Percentiles rank a stretch among this genome's conserved stretches.
These are phyloP conservation scores for Colletotrichum cereale DNA, from an alignment of 2,329 filamentous ascomycete genomes.

Conservation along the genomic window DNA sequence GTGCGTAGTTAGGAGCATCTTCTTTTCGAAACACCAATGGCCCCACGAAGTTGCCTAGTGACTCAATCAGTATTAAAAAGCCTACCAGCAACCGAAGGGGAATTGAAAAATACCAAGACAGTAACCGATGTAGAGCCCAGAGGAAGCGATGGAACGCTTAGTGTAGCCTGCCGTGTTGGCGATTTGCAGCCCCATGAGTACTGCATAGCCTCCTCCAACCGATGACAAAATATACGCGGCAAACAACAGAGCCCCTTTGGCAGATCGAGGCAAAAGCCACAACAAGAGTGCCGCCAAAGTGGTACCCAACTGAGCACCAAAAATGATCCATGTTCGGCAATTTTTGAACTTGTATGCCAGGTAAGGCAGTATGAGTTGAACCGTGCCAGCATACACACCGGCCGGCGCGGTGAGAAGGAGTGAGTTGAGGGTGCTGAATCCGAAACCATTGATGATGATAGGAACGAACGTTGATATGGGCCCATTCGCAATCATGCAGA, in stretches of 20 bases:
- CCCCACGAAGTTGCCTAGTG: background rate
- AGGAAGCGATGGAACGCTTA: slow-evolving; percentile 61
- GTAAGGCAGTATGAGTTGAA: slow-evolving; percentile 51
- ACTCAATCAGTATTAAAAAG: background rate
- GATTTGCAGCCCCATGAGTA: slow-evolving; percentile 62
- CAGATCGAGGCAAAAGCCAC: slow-evolving; percentile 55
- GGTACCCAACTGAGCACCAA: slow-evolving; percentile 55
- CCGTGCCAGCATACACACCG: slow-evolving; percentile 48
- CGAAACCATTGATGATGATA: slow-evolving; percentile 59
- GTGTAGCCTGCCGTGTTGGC: slow-evolving; percentile 67
- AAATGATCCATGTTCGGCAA: slow-evolving; percentile 54
- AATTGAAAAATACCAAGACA: slow-evolving; percentile 55
- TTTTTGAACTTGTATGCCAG: slow-evolving; percentile 53
- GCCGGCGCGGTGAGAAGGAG: slow-evolving; percentile 57
- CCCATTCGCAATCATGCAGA: slow-evolving; percentile 58
- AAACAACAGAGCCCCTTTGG: slow-evolving; percentile 60
- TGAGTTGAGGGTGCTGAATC: slow-evolving; percentile 57
- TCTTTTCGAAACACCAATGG: slow-evolving; percentile 53
- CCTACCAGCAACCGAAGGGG: background rate
- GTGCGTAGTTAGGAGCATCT: slow-evolving; percentile 48
- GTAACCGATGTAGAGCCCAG: slow-evolving; percentile 64
- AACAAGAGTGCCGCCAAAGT: slow-evolving; percentile 57
- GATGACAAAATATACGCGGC: slow-evolving; percentile 62
- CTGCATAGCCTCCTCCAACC: slow-evolving; percentile 59
- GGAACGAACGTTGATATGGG: slow-evolving; percentile 59